These are phyloP conservation scores for Fusarium oligoseptatum DNA, from an alignment of 2,329 filamentous ascomycete genomes.

Conservation along the genomic window DNA sequence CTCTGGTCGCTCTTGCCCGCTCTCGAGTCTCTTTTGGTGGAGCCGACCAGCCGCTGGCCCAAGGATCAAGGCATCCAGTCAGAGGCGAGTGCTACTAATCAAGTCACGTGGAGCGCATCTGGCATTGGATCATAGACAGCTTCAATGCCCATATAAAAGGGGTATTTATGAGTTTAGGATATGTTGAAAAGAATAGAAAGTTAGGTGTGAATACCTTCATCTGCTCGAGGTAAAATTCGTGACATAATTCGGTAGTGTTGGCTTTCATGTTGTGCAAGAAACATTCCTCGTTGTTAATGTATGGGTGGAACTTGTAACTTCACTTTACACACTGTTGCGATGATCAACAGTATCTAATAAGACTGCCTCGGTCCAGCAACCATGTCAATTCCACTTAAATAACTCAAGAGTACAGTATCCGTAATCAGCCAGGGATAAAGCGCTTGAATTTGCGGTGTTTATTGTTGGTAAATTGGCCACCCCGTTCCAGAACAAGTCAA, in stretches of 20 bases:
- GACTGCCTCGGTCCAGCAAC: neutral
- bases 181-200: too few species aligned
- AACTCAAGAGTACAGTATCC: neutral
- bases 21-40: conserved; percentile 30
- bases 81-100: conserved; percentile 22
- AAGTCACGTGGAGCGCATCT: conserved; percentile 41
- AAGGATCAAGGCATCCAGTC: conserved; percentile 37
- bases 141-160: neutral
- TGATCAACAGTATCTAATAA: neutral
- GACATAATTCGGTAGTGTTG: neutral
- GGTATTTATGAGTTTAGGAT: neutral
- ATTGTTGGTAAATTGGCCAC: conserved; percentile 16
- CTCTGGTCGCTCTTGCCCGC: conserved; percentile 37
- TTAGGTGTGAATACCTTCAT: neutral
- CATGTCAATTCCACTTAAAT: conserved; percentile 4
- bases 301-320: neutral
- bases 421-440: neutral
- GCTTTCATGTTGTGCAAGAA: neutral
- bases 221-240: neutral
- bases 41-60: conserved; percentile 23
- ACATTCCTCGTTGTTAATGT: neutral
- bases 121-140: neutral
- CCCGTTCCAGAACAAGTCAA: conserved; percentile 33
- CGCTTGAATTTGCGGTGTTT: conserved; percentile 15
- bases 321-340: neutral